A percentile compares a stretch with the other conserved stretches of the same genome.
These are phyloP conservation scores for Yamadazyma phyllophila DNA, from an alignment of 805 yeast genomes.

Conservation along the genomic window DNA sequence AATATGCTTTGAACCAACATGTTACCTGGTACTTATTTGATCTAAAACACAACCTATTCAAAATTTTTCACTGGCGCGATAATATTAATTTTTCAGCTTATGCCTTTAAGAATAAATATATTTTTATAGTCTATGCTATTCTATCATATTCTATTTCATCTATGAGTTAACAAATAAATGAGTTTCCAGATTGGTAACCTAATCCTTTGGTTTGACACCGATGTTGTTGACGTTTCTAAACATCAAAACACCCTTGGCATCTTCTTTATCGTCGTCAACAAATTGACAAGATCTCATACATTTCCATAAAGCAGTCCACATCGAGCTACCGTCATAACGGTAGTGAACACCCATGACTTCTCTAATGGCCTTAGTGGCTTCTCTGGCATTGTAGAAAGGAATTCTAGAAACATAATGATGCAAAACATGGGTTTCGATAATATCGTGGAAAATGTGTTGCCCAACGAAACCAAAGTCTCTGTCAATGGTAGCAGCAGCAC, in stretches of 20 bases:
- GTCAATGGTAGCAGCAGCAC: constrained; percentile 66
- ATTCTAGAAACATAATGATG: constrained; percentile 56
- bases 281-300: constrained; percentile 64
- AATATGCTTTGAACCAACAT: constrained; percentile 8
- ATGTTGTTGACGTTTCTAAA: constrained; percentile 59
- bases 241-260: constrained; percentile 55
- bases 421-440: constrained; percentile 56
- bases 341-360: constrained; percentile 54
- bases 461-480: constrained; percentile 61
- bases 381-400: constrained; percentile 56
- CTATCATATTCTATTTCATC: neutral
- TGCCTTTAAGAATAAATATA: neutral
- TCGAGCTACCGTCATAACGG: constrained; percentile 48
- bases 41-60: neutral
- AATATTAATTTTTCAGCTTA: neutral
- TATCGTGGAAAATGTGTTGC: constrained; percentile 54
- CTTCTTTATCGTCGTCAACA: constrained; percentile 53
- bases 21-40: neutral
- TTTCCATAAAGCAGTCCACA: constrained; percentile 60
- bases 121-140: neutral
- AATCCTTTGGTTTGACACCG: constrained; percentile 38
- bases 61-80: constrained; percentile 10
- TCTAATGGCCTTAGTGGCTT: constrained; percentile 50
- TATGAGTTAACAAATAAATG: neutral
- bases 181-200: neutral